Evolutionary conservation across 2,329 filamentous ascomycete genomes (phyloP).

Genomic region (Botrytis cinerea): DNA sequence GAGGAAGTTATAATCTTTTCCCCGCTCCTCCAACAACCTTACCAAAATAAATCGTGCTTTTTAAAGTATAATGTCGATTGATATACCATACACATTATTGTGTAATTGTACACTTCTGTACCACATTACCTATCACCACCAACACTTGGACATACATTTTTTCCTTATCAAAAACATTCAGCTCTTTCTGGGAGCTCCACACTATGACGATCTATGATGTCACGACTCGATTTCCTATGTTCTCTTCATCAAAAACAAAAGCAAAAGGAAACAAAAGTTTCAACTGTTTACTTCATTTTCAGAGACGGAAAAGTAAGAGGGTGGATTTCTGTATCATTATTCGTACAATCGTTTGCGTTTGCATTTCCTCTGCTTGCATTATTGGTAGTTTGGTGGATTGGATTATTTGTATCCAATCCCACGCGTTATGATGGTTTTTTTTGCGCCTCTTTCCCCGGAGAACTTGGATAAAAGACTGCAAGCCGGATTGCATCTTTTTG

Average conservation of each 20-base stretch:
- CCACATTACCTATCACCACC: neutral
- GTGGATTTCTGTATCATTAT: constrained; percentile 19
- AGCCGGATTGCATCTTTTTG: neutral
- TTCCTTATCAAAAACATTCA: constrained; percentile 2
- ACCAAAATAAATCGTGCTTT: constrained; percentile 2
- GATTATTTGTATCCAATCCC: constrained; percentile 10
- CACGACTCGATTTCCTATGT: constrained; percentile 19
- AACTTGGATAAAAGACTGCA: neutral
- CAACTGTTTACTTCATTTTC: neutral
- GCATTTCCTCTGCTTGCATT: constrained; percentile 3
- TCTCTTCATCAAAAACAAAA: neutral
- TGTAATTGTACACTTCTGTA: constrained; percentile 12
- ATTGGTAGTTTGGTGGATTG: constrained; percentile 21
- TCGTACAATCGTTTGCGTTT: constrained; percentile 4
- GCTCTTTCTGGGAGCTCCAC: neutral
- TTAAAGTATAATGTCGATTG: constrained; percentile 28
- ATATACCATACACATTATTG: constrained; percentile 11
- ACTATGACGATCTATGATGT: constrained; percentile 16
- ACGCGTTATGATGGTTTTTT: constrained; percentile 8
- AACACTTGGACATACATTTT: constrained; percentile 8
- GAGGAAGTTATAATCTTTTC: constrained; percentile 40
- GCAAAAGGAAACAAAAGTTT: constrained; percentile 12
- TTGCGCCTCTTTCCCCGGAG: neutral
- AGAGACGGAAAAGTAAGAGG: neutral
- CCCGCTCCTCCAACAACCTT: constrained; percentile 24